A percentile compares a stretch with the other conserved stretches of the same genome.
These are phyloP conservation scores for Vigna radiata DNA, from an alignment of 306 rosid genomes.

Conservation along the genomic window DNA sequence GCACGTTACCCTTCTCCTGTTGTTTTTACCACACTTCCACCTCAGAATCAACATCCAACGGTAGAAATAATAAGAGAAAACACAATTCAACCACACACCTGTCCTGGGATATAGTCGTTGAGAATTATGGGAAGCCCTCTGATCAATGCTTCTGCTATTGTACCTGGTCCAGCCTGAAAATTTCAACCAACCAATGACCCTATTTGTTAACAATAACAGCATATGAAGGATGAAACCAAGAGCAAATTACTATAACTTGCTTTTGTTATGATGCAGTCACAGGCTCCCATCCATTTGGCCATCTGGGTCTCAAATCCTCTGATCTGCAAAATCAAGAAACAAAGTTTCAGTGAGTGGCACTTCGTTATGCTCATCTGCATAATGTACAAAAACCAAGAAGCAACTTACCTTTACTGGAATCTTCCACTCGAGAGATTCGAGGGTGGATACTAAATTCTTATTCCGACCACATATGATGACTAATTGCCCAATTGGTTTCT, in stretches of 20 bases:
- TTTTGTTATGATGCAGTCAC: constrained; percentile 98
- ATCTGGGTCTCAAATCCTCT: constrained; percentile 91
- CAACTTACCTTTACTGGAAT: constrained; percentile 79
- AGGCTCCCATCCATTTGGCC: constrained; percentile 99
- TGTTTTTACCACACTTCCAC: constrained; percentile 31
- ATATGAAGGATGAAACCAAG: constrained; percentile 13
- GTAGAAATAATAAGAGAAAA: not conserved
- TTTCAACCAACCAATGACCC: constrained; percentile 35
- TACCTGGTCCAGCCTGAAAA: constrained; percentile 96
- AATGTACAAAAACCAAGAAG: constrained; percentile 1
- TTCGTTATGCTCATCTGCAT: too few species aligned
- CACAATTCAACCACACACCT: constrained; percentile 56
- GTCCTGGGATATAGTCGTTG: constrained; percentile 98
- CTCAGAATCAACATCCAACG: constrained; percentile 10
- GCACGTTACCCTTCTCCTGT: constrained; percentile 97
- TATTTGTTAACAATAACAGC: constrained; percentile 17
- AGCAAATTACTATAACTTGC: constrained; percentile 51
- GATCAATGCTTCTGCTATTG: constrained; percentile 96
- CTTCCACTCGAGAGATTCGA: constrained; percentile 77
- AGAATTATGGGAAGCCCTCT: constrained; percentile 97
- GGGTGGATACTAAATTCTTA: constrained; percentile 62
- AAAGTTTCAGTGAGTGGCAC: constrained; percentile 13
- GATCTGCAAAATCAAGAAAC: constrained; percentile 57
- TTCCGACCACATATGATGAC: constrained; percentile 90
- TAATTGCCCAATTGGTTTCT: constrained; percentile 84